phyloP scores from a whole-genome alignment of 805 yeast species.

The Sugiyamaella mastotermitis region DNA sequence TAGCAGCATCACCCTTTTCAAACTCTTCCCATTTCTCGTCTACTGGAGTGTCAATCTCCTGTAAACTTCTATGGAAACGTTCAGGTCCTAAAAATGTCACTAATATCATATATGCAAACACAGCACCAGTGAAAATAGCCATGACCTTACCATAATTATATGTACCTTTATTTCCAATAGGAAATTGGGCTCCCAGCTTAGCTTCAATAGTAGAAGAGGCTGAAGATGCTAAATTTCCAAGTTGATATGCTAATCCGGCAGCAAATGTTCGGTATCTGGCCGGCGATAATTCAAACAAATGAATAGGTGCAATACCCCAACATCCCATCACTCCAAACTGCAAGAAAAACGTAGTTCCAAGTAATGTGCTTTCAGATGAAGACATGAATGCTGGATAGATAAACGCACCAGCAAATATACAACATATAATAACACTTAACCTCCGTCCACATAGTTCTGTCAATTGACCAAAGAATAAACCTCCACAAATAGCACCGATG shows the following conservation, averaged over 20 bases:
- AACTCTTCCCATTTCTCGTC: too few species aligned
- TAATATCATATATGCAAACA: slow-evolving; percentile 45
- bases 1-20: too few species aligned
- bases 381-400: slow-evolving; percentile 55
- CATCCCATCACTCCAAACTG: slow-evolving; percentile 64
- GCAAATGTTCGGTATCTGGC: slow-evolving; percentile 57
- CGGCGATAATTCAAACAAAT: slow-evolving; percentile 60
- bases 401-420: slow-evolving; percentile 49
- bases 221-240: slow-evolving; percentile 65
- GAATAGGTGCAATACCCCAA: slow-evolving; percentile 66
- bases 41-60: background rate
- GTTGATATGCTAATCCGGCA: slow-evolving; percentile 59
- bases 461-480: slow-evolving; percentile 50
- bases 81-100: slow-evolving; percentile 54
- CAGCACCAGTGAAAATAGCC: slow-evolving; percentile 62
- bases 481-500: slow-evolving; percentile 63
- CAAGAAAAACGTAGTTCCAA: slow-evolving; percentile 55
- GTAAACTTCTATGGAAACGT: slow-evolving; percentile 9
- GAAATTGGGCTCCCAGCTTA: slow-evolving; percentile 50
- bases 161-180: slow-evolving; percentile 34
- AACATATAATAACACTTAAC: slow-evolving; percentile 43
- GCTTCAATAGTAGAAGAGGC: slow-evolving; percentile 71
- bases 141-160: slow-evolving; percentile 61
- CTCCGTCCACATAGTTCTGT: slow-evolving; percentile 57
- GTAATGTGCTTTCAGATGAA: slow-evolving; percentile 38